Evolutionary conservation across 352 stramenopile genomes (phyloP).

Genomic region (Phytophthora palmivora): DNA sequence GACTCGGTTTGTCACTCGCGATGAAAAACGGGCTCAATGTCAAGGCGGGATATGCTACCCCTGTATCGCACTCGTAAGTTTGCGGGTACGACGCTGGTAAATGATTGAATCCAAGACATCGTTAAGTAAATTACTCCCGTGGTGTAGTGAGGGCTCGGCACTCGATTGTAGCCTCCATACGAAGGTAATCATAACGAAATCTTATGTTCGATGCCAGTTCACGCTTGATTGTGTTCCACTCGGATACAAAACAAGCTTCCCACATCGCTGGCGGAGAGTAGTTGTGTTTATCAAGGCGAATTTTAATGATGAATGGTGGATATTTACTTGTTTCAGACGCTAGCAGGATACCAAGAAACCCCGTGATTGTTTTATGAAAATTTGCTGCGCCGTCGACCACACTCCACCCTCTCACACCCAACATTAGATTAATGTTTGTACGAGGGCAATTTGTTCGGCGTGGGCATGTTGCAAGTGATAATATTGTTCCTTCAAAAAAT

Average conservation of each 20-base stretch:
- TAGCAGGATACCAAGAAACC: constrained; percentile 10
- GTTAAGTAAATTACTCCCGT: no score
- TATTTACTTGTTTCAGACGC: neutral
- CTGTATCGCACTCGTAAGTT: neutral
- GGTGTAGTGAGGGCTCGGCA: neutral
- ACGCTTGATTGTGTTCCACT: constrained; percentile 31
- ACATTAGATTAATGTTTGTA: constrained; percentile 24
- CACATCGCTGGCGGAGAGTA: constrained; percentile 28
- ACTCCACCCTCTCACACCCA: constrained; percentile 25
- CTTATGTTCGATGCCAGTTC: constrained; percentile 14
- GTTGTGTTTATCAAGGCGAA: constrained; percentile 32
- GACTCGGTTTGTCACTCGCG: constrained; percentile 34
- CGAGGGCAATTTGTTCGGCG: constrained; percentile 2
- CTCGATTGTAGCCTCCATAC: constrained; percentile 13
- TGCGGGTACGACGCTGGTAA: no score
- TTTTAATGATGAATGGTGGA: constrained; percentile 28
- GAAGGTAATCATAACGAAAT: constrained; percentile 35
- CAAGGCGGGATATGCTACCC: neutral
- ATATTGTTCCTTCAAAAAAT: constrained; percentile 21
- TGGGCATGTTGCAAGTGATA: constrained; percentile 14
- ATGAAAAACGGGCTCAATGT: constrained; percentile 39
- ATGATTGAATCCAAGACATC: no score
- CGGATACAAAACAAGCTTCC: constrained; percentile 16
- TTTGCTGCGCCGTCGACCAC: constrained; percentile 23
- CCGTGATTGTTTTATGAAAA: constrained; percentile 33